Evolutionary conservation across 208 protist species (phyloP).

Genomic region (Trypanosoma theileri): DNA sequence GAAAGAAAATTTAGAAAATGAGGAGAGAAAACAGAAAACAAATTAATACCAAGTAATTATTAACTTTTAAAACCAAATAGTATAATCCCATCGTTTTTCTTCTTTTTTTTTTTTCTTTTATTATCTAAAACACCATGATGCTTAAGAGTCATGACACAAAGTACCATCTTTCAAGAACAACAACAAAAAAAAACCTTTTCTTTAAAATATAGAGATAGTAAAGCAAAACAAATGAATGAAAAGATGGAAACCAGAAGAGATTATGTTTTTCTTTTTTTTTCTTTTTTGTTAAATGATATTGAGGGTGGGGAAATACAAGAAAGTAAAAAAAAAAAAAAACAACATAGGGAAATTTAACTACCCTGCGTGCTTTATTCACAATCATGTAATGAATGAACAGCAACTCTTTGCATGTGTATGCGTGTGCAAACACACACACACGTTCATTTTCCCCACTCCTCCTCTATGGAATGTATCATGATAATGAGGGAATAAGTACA

Average conservation of each 20-base stretch:
- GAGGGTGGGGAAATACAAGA: not conserved
- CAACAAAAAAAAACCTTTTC: too few species aligned
- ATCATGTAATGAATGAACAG: not conserved
- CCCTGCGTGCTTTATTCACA: not conserved
- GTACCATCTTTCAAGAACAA: too few species aligned
- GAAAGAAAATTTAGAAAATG: too few species aligned
- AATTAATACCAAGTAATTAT: too few species aligned
- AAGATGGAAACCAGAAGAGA: not conserved
- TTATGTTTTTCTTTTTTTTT: slow-evolving; percentile 5
- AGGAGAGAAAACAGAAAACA: too few species aligned
- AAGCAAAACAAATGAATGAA: too few species aligned
- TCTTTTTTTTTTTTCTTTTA: too few species aligned
- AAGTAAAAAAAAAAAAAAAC: slow-evolving; percentile 23
- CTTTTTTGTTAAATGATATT: slow-evolving; percentile 12
- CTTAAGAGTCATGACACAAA: too few species aligned
- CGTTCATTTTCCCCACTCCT: not conserved
- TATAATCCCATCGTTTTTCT: too few species aligned
- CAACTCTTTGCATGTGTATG: not conserved
- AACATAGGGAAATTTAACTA: slow-evolving; percentile 9
- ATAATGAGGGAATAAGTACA: not conserved
- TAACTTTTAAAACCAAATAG: too few species aligned
- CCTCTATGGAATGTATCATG: not conserved
- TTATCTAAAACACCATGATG: too few species aligned
- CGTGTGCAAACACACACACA: not conserved
- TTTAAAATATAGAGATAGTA: too few species aligned